Conservation (phyloP, 768 basidiomycete genomes). For the Daedaleopsis nitida region DNA sequence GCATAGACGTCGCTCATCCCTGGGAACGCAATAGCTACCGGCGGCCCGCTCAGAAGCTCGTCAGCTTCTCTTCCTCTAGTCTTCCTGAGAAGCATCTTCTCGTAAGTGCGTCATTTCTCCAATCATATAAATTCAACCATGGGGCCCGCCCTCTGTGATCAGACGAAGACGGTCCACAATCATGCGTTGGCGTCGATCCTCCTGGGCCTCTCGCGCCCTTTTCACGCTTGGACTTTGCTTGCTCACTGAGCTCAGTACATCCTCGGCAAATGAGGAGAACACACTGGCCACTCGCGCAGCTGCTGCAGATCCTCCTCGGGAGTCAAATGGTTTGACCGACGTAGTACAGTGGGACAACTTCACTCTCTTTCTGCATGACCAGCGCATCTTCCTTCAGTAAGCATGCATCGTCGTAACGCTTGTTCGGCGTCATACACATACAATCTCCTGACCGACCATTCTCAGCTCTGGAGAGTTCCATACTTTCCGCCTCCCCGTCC, state of each 20-base stretch:
- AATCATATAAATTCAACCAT: background rate
- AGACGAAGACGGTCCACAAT: too few relatives aligned
- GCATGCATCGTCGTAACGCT: constrained; percentile 27
- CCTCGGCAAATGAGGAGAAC: too few relatives aligned
- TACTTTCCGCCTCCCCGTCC: constrained; percentile 79
- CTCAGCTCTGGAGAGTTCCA: constrained; percentile 84
- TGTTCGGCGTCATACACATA: too few relatives aligned
- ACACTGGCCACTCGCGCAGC: too few relatives aligned
- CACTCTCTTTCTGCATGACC: constrained; percentile 67
- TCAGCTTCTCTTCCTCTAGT: background rate
- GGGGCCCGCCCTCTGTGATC: too few relatives aligned
- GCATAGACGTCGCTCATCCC: background rate
- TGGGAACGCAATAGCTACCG: background rate
- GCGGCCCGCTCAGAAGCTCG: background rate
- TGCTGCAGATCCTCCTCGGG: constrained; percentile 25
- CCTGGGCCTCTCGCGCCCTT: constrained; percentile 16
- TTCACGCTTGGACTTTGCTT: too few relatives aligned
- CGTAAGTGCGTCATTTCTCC: background rate
- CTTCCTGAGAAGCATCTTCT: background rate
- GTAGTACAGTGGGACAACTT: constrained; percentile 66
- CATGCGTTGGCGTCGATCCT: constrained; percentile 9
- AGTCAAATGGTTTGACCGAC: constrained; percentile 34
- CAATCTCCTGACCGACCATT: background rate
- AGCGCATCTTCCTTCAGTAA: constrained; percentile 73
- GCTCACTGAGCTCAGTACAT: too few relatives aligned